A percentile compares a stretch with the other conserved stretches of the same genome.
Evolutionary conservation across 2,329 filamentous ascomycete genomes (phyloP).

Genomic region (Fusarium poae): DNA sequence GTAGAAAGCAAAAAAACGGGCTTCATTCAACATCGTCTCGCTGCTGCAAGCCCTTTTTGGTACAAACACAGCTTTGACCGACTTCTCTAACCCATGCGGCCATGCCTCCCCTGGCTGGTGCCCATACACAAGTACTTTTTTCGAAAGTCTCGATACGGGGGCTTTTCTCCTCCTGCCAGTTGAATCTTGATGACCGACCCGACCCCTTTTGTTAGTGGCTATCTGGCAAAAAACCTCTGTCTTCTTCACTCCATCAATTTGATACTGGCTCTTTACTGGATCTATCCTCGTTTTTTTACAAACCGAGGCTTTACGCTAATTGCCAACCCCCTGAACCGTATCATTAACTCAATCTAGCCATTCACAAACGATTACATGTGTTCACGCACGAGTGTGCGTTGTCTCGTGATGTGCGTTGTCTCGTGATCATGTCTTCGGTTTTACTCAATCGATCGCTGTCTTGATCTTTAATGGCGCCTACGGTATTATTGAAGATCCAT

Average conservation of each 20-base stretch:
- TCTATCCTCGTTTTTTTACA: constrained; percentile 8
- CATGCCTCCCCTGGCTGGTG: constrained; percentile 14
- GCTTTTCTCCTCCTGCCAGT: constrained; percentile 7
- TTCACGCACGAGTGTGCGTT: constrained; percentile 23
- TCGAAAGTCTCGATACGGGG: constrained; percentile 4
- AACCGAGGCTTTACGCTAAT: constrained; percentile 40
- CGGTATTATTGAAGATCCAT: constrained; percentile 13
- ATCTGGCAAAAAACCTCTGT: constrained; percentile 23
- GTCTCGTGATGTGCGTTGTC: constrained; percentile 10
- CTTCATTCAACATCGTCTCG: constrained; percentile 12
- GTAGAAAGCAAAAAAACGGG: constrained; percentile 15
- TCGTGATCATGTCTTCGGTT: constrained; percentile 5
- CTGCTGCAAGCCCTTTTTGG: constrained; percentile 32
- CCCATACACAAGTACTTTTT: background rate
- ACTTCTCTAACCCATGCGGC: constrained; percentile 28
- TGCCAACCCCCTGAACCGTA: constrained; percentile 31
- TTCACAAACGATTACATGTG: constrained; percentile 36
- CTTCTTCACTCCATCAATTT: constrained; percentile 13
- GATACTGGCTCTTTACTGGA: constrained; percentile 23
- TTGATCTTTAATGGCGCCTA: constrained; percentile 19
- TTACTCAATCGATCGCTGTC: background rate
- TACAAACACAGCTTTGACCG: constrained; percentile 17
- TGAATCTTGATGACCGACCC: constrained; percentile 9
- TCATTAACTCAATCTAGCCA: constrained; percentile 34
- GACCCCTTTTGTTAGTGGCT: constrained; percentile 18